Evolutionary conservation across 331 rosid genomes (phyloP).

Genomic region (Phaseolus coccineus): DNA sequence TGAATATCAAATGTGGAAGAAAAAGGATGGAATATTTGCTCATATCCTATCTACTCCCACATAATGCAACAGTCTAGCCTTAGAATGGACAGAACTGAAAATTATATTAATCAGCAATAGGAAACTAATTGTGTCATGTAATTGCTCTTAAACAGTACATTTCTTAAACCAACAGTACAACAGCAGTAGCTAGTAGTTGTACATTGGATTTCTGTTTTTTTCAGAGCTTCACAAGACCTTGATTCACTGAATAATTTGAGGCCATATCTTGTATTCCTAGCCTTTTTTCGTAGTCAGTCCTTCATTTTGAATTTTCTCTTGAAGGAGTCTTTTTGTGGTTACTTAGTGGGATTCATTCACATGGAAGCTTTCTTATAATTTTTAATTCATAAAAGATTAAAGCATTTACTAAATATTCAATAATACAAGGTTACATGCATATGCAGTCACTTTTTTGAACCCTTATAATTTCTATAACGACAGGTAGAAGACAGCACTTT

Average conservation of each 20-base stretch:
- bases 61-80: constrained; percentile 9
- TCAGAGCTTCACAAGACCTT: neutral
- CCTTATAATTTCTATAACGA: neutral
- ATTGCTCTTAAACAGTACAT: constrained; percentile 10
- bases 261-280: constrained; percentile 11
- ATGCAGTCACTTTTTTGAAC: neutral
- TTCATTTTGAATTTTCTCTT: constrained; percentile 4
- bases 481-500: neutral
- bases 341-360: neutral
- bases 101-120: constrained; percentile 18
- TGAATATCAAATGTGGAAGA: constrained; percentile 40
- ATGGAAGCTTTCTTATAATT: neutral
- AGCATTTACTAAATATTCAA: constrained; percentile 12
- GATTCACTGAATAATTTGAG: neutral
- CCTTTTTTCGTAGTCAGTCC: neutral
- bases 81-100: constrained; percentile 22
- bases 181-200: neutral
- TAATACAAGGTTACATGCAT: neutral
- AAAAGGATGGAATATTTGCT: constrained; percentile 14
- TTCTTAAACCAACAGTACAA: constrained; percentile 7
- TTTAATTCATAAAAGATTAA: constrained; percentile 6
- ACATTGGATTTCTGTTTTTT: neutral
- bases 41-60: constrained; percentile 30
- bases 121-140: constrained; percentile 15
- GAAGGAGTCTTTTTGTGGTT: neutral